phyloP scores from a whole-genome alignment of 2,329 filamentous ascomycete genomes.

The Fusarium algeriense region DNA sequence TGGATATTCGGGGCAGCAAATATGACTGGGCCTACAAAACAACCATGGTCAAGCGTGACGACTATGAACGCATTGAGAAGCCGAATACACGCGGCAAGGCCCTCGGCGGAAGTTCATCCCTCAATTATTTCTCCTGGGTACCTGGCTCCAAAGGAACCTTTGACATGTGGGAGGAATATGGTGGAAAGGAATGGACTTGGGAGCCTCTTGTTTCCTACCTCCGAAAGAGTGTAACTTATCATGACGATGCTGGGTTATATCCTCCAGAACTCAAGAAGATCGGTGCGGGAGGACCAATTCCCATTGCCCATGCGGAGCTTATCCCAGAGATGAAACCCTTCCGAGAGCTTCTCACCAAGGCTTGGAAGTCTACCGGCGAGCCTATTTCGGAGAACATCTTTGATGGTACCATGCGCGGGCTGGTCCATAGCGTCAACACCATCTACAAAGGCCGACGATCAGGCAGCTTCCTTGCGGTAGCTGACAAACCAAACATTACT shows the following conservation, averaged over 20 bases:
- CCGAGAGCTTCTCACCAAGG: conserved; percentile 61
- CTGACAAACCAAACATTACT: conserved; percentile 66
- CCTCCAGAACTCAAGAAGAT: conserved; percentile 62
- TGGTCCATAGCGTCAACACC: conserved; percentile 65
- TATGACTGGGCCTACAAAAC: conserved; percentile 73
- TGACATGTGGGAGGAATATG: conserved; percentile 75
- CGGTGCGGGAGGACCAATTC: conserved; percentile 62
- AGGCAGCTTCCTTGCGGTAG: conserved; percentile 62
- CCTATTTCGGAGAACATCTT: conserved; percentile 66
- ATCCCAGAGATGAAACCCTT: conserved; percentile 57
- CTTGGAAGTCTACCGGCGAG: conserved; percentile 66
- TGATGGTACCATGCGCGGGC: conserved; percentile 65
- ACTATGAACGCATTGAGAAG: conserved; percentile 72
- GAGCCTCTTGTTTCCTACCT: conserved; percentile 62
- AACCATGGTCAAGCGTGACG: conserved; percentile 68
- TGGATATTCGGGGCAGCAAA: conserved; percentile 66
- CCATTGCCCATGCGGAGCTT: conserved; percentile 66
- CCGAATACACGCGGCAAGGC: conserved; percentile 72
- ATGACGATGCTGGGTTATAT: conserved; percentile 64
- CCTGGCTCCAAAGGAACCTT: conserved; percentile 69
- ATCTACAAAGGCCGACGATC: conserved; percentile 69
- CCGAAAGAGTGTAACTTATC: conserved; percentile 66
- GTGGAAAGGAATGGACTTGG: conserved; percentile 74
- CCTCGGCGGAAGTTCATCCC: conserved; percentile 67
- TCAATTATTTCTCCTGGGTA: conserved; percentile 75